phyloP scores from a whole-genome alignment of 2,329 filamentous ascomycete species.

The Alternaria ventricosa region DNA sequence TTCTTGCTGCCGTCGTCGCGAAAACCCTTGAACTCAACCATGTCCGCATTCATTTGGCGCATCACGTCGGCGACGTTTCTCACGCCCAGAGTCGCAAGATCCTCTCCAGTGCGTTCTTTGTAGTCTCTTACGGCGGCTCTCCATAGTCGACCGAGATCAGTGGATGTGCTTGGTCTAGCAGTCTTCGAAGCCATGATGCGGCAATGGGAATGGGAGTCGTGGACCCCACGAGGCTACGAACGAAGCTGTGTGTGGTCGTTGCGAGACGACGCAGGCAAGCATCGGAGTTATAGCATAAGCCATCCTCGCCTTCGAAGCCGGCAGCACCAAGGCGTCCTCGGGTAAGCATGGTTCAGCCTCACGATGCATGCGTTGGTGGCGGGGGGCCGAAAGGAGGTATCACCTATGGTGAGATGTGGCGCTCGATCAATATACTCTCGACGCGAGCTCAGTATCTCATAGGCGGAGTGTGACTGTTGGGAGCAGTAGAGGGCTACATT shows the following conservation, averaged over 20 bases:
- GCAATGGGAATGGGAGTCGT: not conserved
- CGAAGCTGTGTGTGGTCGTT: too few species aligned
- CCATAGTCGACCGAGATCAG: slow-evolving; percentile 23
- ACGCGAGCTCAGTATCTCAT: not conserved
- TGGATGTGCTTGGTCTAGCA: not conserved
- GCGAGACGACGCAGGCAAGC: not conserved
- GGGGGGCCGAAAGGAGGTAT: not conserved
- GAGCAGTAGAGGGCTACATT: not conserved
- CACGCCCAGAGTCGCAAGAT: slow-evolving; percentile 13
- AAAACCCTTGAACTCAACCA: not conserved
- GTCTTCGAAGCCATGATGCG: not conserved
- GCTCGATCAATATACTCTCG: not conserved
- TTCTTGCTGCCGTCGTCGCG: not conserved
- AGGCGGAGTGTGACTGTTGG: not conserved
- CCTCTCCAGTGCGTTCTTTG: slow-evolving; percentile 9
- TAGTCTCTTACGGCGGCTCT: slow-evolving; percentile 21
- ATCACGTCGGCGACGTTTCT: slow-evolving; percentile 5
- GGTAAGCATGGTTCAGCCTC: not conserved
- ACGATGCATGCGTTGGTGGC: not conserved
- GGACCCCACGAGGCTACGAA: not conserved
- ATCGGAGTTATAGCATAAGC: not conserved
- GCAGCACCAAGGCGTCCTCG: not conserved
- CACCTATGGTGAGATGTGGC: not conserved
- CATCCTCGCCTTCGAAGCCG: not conserved
- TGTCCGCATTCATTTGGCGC: not conserved